Base-by-base conservation (phyloP, 495 filamentous ascomycete genomes). In the Jackrogersella multiformis region DNA sequence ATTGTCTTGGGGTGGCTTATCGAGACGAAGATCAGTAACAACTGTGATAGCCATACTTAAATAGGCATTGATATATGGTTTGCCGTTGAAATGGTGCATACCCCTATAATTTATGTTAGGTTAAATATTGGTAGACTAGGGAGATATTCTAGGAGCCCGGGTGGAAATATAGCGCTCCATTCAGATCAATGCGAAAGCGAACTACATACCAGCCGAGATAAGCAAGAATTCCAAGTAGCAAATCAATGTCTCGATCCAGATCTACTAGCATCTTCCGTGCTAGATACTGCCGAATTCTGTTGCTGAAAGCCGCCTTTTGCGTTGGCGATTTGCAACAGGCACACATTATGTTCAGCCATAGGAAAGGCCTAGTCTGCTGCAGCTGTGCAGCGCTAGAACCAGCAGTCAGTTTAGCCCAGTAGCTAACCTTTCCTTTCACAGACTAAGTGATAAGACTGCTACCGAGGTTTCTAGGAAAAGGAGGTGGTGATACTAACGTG, bases 11-110 rank as follows among this genome's bases (percentile, higher is more conserved):
- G 78, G 62, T 13, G 74, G 67, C 60, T 81, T 82, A 64, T 87
- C 83, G 16, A 89, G 79, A n/a, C 82, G 80, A 21, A 87, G 77
- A 39, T 88, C 86, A 20, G 75, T 81, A 0, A 87, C 75, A 9
- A 89, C 49, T 0, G 83, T 80, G 52, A 82, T 79, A 2, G 85
- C 76, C 16, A 89, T 73, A 48, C 84, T 82, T 2, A 77, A 72
- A 34, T 81, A 73, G 46, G 85, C 75, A 15, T 77, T 77, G 18
- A 82, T 73, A 18, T 74, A 73, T 8, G 75, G 75, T 26, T 79
- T 81, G 4, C 69, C 64, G 24, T 21, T 60, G 54, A 70, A 73
- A 13, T 70, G 52, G 24, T 73, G 63, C 72, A 73, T 75, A 6
- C 49, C 68, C 71, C 73, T 75, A 36, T 32, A 60, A 24, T 51